Base-by-base conservation (phyloP, 495 filamentous ascomycete species). In the Penicillium psychrofluorescens region DNA sequence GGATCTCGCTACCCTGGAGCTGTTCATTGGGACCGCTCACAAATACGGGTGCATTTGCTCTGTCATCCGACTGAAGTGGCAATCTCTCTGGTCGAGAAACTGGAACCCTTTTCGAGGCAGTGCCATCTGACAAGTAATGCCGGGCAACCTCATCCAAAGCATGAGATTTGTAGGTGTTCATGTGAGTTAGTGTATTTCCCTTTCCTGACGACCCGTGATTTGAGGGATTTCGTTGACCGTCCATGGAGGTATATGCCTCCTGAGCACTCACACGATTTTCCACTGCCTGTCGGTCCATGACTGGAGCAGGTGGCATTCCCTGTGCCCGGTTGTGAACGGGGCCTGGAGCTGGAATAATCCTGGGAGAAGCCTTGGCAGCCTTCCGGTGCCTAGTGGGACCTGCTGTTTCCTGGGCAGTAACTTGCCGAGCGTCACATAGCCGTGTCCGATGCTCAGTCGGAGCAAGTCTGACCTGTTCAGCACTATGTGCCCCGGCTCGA, bases 21-120 rank as follows among this genome's bases (percentile, higher is more conserved):
- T 44, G 43, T 11, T 62, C 52, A 29, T 53, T 59, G 10, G 63
- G 64, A 15, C 64, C 63, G 40, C 58, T 57, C 41, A 70, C 61
- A 48, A 68, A 71, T 6, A 71, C 44, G 40, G 70, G 63, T 13
- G 47, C 45, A 51, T 66, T 56, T 16, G 50, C 31, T 35, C 52
- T 47, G 29, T 57, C 44, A 36, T 40, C 15, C 41, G 48, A 42
- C 28, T 50, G 48, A 13, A 48, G 35, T 13, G 46, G 41, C 29
- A 40, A 40, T 36, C 54, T 60, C 41, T 58, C 50, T 34, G 33
- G 15, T 33, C 58, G 51, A 38, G 22, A 34, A 36, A 40, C 22
- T 43, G 39, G 53, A 36, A 8, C 36, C 49, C 44, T 49, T 48
- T 11, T 51, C 47, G 28, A 56, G 40, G 37, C 54, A 51, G 40